Conservation (phyloP, 2,329 filamentous ascomycete genomes). For the Magnaporthales sp. region DNA sequence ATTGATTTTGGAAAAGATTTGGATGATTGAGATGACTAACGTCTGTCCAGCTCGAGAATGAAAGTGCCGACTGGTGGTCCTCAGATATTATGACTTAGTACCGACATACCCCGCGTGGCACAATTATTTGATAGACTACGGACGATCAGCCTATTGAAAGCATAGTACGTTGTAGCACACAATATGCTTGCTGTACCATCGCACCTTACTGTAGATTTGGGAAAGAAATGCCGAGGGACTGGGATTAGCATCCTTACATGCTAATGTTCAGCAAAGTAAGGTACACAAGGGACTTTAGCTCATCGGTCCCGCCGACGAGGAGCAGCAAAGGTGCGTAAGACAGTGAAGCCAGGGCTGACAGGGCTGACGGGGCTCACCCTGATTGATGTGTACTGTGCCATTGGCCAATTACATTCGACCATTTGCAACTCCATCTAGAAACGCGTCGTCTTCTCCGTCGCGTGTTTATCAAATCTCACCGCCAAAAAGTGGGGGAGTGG, state of each 20-base stretch:
- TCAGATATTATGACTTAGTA: background rate
- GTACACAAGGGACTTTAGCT: background rate
- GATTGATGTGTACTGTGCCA: background rate
- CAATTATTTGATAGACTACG: background rate
- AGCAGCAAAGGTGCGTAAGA: background rate
- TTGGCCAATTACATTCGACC: background rate
- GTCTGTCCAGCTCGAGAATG: background rate
- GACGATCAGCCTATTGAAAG: background rate
- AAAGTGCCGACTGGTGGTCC: background rate
- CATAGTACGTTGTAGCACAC: background rate
- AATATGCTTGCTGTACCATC: background rate
- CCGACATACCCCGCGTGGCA: background rate
- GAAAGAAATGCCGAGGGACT: background rate
- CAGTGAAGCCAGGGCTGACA: background rate
- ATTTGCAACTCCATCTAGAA: background rate
- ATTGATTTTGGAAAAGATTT: constrained; percentile 58
- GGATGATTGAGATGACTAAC: constrained; percentile 32
- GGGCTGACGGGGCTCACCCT: background rate
- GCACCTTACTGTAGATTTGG: background rate
- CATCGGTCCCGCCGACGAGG: background rate
- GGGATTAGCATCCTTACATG: background rate
- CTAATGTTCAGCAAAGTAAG: background rate
- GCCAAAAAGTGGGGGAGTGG: background rate
- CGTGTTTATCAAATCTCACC: background rate
- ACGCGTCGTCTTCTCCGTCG: background rate